Base-by-base conservation (phyloP, 441 rosid genomes). In the Adansonia rubrostipa region DNA sequence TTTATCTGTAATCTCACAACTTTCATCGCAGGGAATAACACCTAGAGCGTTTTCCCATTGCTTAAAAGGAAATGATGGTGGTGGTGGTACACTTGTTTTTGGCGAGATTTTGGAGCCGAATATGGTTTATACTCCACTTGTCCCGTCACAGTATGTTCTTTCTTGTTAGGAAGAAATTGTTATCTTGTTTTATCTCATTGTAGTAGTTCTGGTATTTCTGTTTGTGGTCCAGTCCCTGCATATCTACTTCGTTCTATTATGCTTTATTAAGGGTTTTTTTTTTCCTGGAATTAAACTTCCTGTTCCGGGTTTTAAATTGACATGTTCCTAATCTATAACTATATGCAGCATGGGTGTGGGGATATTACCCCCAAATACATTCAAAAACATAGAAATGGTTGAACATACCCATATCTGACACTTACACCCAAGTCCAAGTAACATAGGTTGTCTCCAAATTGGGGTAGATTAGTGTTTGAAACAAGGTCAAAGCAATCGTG, bases 31-130 rank as follows among this genome's bases (percentile, higher is more conserved):
- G 33, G 92, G 93, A 28, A 54, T 91, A 66, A 82, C 97, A 57
- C 98, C 78, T 7, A 63, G 68, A 5, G 15, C 45, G 9, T 63
- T 63, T 63, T 63, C 68, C 68, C 68, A 63, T 14, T 96, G 98
- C 77, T 86, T 96, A 86, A 96, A 83, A 33, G 99, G 99, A 62
- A 91, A 85, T 56, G 88, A 83, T 64, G 77, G 73, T 17, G 97
- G 99, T 0, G 98, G 99, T 71, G 99, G 99, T 57, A 83, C 91
- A 77, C 83, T 96, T 83, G 97, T 96, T 83, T 88, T 96, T 56
- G 98, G 98, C 74, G 97, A 94, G 84, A 87, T 92, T 73, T 84
- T 89, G 77, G 97, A 86, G 78, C 98, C 99, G 42, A 86, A 86
- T 85, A 87, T 94, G 22, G 92, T 92, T 83, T 96, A 90, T 80